Conservation (phyloP, 176 grass and related monocot species). For the Cenchrus americanus region DNA sequence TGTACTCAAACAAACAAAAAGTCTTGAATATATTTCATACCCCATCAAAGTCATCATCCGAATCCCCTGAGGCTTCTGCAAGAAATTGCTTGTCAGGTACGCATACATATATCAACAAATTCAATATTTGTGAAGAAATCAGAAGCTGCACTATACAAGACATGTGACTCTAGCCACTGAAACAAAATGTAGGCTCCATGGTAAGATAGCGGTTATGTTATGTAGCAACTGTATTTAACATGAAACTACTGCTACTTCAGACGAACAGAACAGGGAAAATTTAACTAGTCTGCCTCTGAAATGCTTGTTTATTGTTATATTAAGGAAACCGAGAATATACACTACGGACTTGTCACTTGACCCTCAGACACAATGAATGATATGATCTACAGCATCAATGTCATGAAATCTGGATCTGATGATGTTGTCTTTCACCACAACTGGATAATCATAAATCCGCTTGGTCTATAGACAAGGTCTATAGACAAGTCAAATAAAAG, state of each 20-base stretch:
- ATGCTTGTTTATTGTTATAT: not conserved
- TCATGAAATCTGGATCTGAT: not conserved
- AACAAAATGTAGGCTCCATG: slow-evolving; percentile 5
- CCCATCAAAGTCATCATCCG: slow-evolving; percentile 64
- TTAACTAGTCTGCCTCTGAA: slow-evolving; percentile 6
- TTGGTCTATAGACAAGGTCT: too few species aligned
- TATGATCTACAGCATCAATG: slow-evolving; percentile 6
- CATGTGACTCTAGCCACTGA: not conserved
- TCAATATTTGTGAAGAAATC: slow-evolving; percentile 11
- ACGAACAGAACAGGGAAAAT: not conserved
- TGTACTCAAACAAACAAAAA: slow-evolving; percentile 17
- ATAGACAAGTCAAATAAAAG: not conserved
- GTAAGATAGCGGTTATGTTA: not conserved
- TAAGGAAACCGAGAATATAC: not conserved
- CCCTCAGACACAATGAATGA: not conserved
- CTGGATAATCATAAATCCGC: too few species aligned
- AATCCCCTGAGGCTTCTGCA: slow-evolving; percentile 50
- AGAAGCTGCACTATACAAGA: slow-evolving; percentile 14
- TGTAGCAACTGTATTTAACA: slow-evolving; percentile 12
- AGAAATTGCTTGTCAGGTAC: slow-evolving; percentile 31
- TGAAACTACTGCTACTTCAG: not conserved
- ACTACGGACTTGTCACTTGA: not conserved
- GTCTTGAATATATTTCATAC: slow-evolving; percentile 46
- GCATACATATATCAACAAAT: not conserved
- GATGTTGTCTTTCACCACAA: too few species aligned